Conservation (phyloP, 495 filamentous ascomycete species). For the Xanthoparmelia taractica region DNA sequence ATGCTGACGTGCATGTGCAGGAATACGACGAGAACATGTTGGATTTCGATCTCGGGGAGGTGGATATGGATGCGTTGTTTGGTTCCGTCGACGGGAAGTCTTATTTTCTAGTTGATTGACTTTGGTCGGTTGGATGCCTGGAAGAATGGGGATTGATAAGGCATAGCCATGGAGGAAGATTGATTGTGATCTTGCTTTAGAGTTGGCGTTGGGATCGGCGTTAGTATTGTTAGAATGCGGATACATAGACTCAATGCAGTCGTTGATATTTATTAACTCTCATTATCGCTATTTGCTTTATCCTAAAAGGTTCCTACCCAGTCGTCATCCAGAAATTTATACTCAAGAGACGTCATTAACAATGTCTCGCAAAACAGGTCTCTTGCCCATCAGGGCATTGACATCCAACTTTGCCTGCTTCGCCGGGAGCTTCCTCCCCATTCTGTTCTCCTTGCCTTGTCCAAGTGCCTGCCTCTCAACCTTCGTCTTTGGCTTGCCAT, state of each 20-base stretch:
- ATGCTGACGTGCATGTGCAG: neutral
- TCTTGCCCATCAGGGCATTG: conserved; percentile 31
- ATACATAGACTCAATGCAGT: neutral
- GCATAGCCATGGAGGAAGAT: no score
- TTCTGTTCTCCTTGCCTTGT: conserved; percentile 15
- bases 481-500: conserved; percentile 5
- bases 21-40: neutral
- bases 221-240: neutral
- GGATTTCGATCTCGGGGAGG: neutral
- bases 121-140: no score
- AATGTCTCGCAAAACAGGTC: conserved; percentile 47
- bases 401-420: conserved; percentile 20
- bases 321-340: no score
- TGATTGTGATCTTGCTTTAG: neutral
- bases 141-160: neutral
- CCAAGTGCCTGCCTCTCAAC: conserved; percentile 10
- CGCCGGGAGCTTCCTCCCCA: conserved; percentile 17
- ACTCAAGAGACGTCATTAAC: conserved; percentile 41
- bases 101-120: no score
- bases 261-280: neutral
- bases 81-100: neutral
- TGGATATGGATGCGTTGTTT: neutral
- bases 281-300: neutral
- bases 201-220: neutral
- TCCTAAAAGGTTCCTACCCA: no score